phyloP scores from a whole-genome alignment of 176 grass and related monocot genomes.

The Eleusine indica region DNA sequence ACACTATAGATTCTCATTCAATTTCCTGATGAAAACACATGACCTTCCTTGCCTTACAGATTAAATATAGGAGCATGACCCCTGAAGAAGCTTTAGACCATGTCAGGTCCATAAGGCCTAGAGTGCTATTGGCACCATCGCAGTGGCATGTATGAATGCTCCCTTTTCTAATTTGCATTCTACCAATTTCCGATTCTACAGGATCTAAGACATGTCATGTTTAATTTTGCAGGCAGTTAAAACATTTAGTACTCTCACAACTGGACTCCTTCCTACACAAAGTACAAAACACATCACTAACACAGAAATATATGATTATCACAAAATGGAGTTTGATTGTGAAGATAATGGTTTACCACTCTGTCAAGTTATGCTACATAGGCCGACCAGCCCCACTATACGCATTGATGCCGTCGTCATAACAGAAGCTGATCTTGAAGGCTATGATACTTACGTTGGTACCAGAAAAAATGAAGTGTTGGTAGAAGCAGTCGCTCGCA shows the following conservation, averaged over 20 bases:
- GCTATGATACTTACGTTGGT: conserved; percentile 59
- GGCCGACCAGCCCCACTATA: conserved; percentile 35
- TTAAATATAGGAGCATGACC: conserved; percentile 83
- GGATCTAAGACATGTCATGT: conserved; percentile 1
- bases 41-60: conserved; percentile 42
- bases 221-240: conserved; percentile 70
- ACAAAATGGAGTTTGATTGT: conserved; percentile 41
- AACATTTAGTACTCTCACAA: conserved; percentile 52
- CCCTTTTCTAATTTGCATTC: conserved; percentile 15
- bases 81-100: conserved; percentile 82
- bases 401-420: conserved; percentile 58
- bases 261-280: conserved; percentile 39
- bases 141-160: conserved; percentile 75
- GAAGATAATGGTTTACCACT: conserved; percentile 57
- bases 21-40: conserved; percentile 16
- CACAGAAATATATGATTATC: conserved; percentile 38
- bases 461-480: conserved; percentile 25
- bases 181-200: not conserved
- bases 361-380: conserved; percentile 49
- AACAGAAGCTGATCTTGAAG: conserved; percentile 90
- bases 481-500: conserved; percentile 40
- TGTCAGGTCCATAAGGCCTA: conserved; percentile 81
- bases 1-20: not conserved
- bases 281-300: conserved; percentile 21
- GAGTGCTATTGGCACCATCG: conserved; percentile 80